Base-by-base conservation (phyloP, 768 basidiomycete genomes). In the Suillus subluteus region DNA sequence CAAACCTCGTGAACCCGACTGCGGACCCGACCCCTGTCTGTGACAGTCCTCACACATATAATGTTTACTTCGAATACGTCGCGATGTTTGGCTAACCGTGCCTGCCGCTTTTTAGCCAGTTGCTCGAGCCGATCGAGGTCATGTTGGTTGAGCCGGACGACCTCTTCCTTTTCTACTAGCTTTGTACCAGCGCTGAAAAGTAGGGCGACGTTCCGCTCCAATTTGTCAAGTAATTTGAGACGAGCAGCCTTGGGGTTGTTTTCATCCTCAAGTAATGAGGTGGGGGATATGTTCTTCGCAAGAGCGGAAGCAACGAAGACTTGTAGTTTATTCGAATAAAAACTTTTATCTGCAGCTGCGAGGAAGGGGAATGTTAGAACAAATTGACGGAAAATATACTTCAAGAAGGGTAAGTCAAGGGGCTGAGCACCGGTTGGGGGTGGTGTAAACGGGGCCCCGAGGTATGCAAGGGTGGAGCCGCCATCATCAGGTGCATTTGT, bases 301-400 rank as follows among this genome's bases (percentile, higher is more conserved):
- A 98, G 81, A 67, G 95, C 84, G 40, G 91, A 92, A 43, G 89
- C 88, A 64, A 96, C 84, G 76, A 99, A 99, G 0, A 97, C 96
- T 79, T 99, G 97, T 4, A 99, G 86, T 78, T 99, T 99, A 66
- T 90, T 88, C 1, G 92, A 89, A 80, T 97, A 99, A 79, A 99
- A 99, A 71, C 93, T 87, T 71, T 91, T 87, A 0, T 95, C 96
- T 0, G 96, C 96, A 1, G 91, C 82, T 58, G 88, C 87, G 77
- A 99, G 88, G 82, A 99, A 98, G 16, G 98, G 98, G 75, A 99
- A 99, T 0, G 96, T 92, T 65, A 98, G 84, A 66, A 98, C 85
- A 74, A 95, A 98, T 76, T 96, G 94, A 63, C 91, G 89, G 76
- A 99, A 96, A 70, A 97, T 84, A 79, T 91, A 98, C 30, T 89